phyloP scores from a whole-genome alignment of 495 filamentous ascomycete species.

The Xylaria telfairii region DNA sequence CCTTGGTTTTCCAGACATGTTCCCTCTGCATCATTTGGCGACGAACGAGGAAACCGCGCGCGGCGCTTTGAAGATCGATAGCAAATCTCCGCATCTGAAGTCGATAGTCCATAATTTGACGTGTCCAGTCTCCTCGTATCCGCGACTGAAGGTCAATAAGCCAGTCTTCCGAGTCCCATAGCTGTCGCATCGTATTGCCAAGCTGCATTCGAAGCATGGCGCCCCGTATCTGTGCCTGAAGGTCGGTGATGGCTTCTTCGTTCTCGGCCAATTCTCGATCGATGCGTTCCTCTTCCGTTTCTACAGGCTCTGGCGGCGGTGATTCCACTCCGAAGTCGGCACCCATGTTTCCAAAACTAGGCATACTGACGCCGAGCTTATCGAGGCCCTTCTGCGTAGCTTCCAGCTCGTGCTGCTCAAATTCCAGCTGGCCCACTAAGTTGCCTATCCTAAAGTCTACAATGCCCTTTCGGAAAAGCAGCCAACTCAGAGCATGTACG shows the following conservation, averaged over 20 bases:
- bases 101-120: conserved; percentile 79
- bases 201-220: conserved; percentile 78
- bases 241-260: conserved; percentile 71
- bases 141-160: conserved; percentile 82
- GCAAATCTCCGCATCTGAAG: conserved; percentile 81
- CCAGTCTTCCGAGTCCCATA: conserved; percentile 88
- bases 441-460: conserved; percentile 98
- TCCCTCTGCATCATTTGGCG: conserved; percentile 65
- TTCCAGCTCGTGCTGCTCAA: conserved; percentile 97
- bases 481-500: conserved; percentile 95
- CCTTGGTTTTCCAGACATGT: conserved; percentile 71
- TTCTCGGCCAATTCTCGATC: conserved; percentile 81
- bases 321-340: conserved; percentile 90
- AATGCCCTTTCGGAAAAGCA: conserved; percentile 92
- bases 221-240: conserved; percentile 88
- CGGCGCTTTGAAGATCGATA: conserved; percentile 75
- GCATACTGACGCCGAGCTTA: conserved; percentile 92
- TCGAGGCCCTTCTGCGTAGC: conserved; percentile 96
- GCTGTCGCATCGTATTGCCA: conserved; percentile 79
- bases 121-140: conserved; percentile 71
- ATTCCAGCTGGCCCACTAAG: conserved; percentile 93
- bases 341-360: conserved; percentile 95
- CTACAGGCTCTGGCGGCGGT: conserved; percentile 66
- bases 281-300: conserved; percentile 89
- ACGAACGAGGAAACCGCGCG: conserved; percentile 80